Base-by-base conservation (phyloP, 192 early-diverging fungal genomes). In the Martensiomyces pterosporus region DNA sequence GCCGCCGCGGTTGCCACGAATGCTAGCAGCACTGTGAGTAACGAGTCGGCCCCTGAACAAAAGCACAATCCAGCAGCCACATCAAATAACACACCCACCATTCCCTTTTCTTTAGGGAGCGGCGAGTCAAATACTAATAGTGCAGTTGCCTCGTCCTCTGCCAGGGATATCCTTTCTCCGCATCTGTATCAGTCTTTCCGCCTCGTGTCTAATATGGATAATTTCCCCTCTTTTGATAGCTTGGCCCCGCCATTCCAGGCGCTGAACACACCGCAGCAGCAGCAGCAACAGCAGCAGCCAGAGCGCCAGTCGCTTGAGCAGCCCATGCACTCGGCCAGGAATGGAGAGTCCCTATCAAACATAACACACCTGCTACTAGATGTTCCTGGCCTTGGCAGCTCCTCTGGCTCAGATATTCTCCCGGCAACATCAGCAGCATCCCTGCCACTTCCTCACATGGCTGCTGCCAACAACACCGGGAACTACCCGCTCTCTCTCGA, bases 21-120 rank as follows among this genome's bases (percentile, higher is more conserved):
- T 54, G 55, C 61, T 21, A 48, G 44, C 19, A 48, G 35, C 51
- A 44, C 52, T 55, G 56, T 53, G 55, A 48, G 43, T 40, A 49
- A 29, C 51, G 57, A 59, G 38, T 60, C 39, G 49, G 52, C 52
- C 61, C 61, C 68, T 71, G 61, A 52, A 71, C 55, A 53, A 24
- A 55, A 48, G 19, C 52, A 38, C 47, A 52, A 48, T 44, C 37
- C 44, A 42, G 13, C 37, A 34, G 57, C 68, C 52, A 60, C 61
- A 35, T 18, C 43, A 25, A 42, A 24, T 41, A 44, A 38, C 47
- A 37, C 45, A 37, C 26, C 22, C 39, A 32, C 9, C 34, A 34
- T 45, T 10, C 18, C 36, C 37, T 22, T 41, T 22, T 17, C 34
- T 41, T 10, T 47, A 46, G 39, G 55, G 21, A 14, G 21, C 24